Evolutionary conservation across 352 stramenopile genomes (phyloP), one percentile per base, ranked within the genome.

Genomic region (Globisporangium nagaii): DNA sequence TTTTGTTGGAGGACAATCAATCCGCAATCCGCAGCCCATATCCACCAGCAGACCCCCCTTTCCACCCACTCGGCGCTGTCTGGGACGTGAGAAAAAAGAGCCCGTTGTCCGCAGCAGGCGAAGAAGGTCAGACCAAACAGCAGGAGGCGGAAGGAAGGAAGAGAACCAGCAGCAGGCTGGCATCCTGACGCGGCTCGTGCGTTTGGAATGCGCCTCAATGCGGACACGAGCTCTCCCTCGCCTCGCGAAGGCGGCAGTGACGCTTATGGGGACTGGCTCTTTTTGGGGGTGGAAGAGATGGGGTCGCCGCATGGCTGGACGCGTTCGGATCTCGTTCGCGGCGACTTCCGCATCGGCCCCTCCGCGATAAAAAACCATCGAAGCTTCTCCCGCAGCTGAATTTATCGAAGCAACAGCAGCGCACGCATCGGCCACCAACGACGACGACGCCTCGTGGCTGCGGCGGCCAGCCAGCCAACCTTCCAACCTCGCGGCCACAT

Each of bases 21-120:
- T n/a, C n/a, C n/a, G n/a, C n/a, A n/a, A n/a, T n/a, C 42, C 40
- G 4, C 36, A 42, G 36, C 17, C 13, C 24, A 34, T 17, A 47
- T 32, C 41, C 22, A 48, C n/a, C 42, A 24, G 22, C 36, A 22
- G 2, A 12, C 7, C n/a, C 22, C 34, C 32, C 47, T 54, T 54
- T 54, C 47, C 47, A 54, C 47, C 47, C 46, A 43, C 46, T 53
- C 22, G 32, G 19, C n/a, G n/a, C n/a, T n/a, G 27, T 24, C 30
- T 25, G 44, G 41, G 25, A 27, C 31, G 30, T 39, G 46, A 53
- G 46, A 53, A 41, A 53, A 53, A 53, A 53, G n/a, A n/a, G n/a
- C n/a, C n/a, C n/a, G n/a, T n/a, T n/a, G n/a, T n/a, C n/a, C n/a
- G n/a, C n/a, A n/a, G n/a, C n/a, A n/a, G n/a, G n/a, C n/a, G n/a